phyloP scores from a whole-genome alignment of 2,329 filamentous ascomycete genomes.

The Capronia coronata region DNA sequence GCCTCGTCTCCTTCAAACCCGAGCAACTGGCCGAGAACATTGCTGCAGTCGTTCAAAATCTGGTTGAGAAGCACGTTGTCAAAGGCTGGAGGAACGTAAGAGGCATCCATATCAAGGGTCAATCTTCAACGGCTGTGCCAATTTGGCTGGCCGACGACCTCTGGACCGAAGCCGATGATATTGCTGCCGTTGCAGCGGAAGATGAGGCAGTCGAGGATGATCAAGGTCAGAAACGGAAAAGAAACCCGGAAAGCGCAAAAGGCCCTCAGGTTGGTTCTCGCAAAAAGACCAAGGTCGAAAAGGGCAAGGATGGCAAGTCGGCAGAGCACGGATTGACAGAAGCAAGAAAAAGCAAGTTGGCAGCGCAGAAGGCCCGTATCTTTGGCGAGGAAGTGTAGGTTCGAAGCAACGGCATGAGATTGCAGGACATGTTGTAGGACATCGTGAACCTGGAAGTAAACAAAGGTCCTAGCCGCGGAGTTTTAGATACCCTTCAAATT shows the following conservation, averaged over 20 bases:
- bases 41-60: slow-evolving; percentile 58
- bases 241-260: slow-evolving; percentile 21
- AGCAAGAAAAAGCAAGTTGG: slow-evolving; percentile 22
- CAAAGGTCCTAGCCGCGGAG: background rate
- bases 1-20: slow-evolving; percentile 64
- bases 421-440: background rate
- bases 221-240: slow-evolving; percentile 25
- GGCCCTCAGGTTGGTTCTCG: slow-evolving; percentile 26
- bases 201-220: slow-evolving; percentile 29
- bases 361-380: slow-evolving; percentile 23
- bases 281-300: slow-evolving; percentile 22
- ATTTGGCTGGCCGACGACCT: slow-evolving; percentile 90
- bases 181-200: slow-evolving; percentile 52
- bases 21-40: slow-evolving; percentile 77
- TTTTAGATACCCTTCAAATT: background rate
- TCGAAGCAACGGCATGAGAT: background rate
- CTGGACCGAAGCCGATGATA: slow-evolving; percentile 69
- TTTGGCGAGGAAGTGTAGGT: slow-evolving; percentile 16
- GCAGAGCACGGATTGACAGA: slow-evolving; percentile 9
- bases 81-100: slow-evolving; percentile 84
- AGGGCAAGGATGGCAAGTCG: slow-evolving; percentile 14
- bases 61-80: slow-evolving; percentile 74
- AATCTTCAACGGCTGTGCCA: slow-evolving; percentile 80
- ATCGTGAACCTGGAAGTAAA: background rate
- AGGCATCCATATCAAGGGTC: slow-evolving; percentile 82